Percentiles rank a stretch among this genome's conserved stretches.
phyloP scores from a whole-genome alignment of 768 basidiomycete genomes.

The Auricularia sp. region DNA sequence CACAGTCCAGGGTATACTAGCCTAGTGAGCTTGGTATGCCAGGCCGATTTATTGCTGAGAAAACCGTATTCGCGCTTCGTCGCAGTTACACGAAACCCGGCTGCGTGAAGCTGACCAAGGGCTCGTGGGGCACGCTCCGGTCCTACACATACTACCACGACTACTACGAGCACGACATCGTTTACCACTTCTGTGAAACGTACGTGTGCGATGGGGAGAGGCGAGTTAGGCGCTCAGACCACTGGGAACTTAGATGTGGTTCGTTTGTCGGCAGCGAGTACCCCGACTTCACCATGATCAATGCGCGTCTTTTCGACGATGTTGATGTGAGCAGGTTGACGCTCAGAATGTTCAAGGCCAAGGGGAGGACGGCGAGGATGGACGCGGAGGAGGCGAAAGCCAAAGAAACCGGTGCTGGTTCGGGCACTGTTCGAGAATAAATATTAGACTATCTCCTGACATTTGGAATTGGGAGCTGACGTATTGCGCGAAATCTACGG shows the following conservation, averaged over 20 bases:
- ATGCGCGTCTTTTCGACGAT: neutral
- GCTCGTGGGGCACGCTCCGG: neutral
- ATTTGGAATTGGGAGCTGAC: too few relatives aligned
- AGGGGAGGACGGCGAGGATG: neutral
- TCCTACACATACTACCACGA: neutral
- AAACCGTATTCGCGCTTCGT: neutral
- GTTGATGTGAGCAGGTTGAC: neutral
- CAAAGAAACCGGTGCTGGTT: neutral
- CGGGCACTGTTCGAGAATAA: too few relatives aligned
- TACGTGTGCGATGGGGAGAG: neutral
- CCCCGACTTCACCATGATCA: neutral
- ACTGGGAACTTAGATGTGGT: neutral
- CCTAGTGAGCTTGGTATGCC: neutral
- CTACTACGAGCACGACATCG: neutral
- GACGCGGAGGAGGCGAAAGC: neutral
- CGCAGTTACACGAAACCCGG: neutral
- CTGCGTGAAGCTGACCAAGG: neutral
- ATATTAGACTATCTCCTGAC: too few relatives aligned
- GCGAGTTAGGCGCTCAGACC: neutral
- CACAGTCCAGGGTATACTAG: neutral
- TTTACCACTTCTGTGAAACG: neutral
- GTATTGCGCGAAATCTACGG: too few relatives aligned
- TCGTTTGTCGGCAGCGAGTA: neutral
- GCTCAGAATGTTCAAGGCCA: neutral
- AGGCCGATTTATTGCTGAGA: neutral